These are phyloP conservation scores for Trichophyton rubrum DNA, from an alignment of 2,329 filamentous ascomycete species.

Conservation along the genomic window DNA sequence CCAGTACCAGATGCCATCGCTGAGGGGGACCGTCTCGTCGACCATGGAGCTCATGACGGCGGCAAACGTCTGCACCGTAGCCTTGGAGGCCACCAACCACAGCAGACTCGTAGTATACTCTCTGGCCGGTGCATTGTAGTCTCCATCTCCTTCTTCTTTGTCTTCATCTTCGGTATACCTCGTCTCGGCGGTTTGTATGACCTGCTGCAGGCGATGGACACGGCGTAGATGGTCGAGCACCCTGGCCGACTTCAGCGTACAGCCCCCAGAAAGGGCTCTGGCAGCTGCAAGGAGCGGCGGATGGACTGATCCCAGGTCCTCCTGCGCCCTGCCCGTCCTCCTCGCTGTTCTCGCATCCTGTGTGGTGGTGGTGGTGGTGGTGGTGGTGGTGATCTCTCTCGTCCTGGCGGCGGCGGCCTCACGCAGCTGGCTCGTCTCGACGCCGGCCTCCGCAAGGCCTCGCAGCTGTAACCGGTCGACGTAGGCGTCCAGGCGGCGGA, in stretches of 20 bases:
- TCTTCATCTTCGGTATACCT: background rate
- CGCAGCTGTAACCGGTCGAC: conserved; percentile 46
- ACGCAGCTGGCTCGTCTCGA: background rate
- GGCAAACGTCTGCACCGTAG: conserved; percentile 81
- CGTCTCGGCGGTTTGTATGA: conserved; percentile 3
- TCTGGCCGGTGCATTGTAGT: conserved; percentile 18
- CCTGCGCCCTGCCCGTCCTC: conserved; percentile 11
- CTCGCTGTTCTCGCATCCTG: too few relatives aligned
- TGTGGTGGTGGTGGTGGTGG: too few relatives aligned
- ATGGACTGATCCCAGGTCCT: conserved; percentile 17
- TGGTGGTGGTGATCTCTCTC: background rate
- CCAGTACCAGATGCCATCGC: conserved; percentile 91
- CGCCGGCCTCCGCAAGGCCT: background rate
- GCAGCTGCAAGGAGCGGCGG: conserved; percentile 51
- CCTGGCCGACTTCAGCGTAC: background rate
- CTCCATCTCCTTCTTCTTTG: conserved; percentile 8
- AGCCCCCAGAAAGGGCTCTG: conserved; percentile 49
- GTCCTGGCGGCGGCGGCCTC: too few relatives aligned
- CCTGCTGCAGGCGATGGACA: conserved; percentile 32
- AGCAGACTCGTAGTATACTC: conserved; percentile 65
- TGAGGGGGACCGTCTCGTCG: conserved; percentile 69
- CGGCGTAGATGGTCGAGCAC: conserved; percentile 51
- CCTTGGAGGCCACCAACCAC: conserved; percentile 85
- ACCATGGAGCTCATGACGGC: conserved; percentile 63
- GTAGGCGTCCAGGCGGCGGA: conserved; percentile 45